Percentiles rank a stretch among this genome's conserved stretches.
These are phyloP conservation scores for Steccherinum ochraceum DNA, from an alignment of 768 basidiomycete genomes.

Conservation along the genomic window DNA sequence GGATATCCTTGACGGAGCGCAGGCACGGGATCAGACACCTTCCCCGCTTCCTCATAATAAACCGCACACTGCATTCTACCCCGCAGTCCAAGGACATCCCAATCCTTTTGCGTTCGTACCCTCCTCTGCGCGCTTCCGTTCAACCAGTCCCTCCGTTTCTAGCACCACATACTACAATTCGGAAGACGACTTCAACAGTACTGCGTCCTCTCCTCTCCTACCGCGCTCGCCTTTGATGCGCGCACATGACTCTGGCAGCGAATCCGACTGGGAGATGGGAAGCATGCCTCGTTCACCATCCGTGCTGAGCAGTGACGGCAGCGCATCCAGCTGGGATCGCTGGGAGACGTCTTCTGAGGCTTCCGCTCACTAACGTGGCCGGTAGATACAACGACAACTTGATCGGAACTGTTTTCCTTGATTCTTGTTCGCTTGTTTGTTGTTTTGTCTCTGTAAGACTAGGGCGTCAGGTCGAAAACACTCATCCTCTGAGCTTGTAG, in stretches of 20 bases:
- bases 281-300: conserved; percentile 6
- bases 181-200: neutral
- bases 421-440: no score
- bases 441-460: no score
- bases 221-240: neutral
- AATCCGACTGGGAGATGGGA: neutral
- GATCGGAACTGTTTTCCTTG: no score
- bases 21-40: neutral
- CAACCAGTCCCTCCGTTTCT: neutral
- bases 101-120: neutral
- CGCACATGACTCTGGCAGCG: neutral
- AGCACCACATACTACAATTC: no score
- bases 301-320: conserved; percentile 1
- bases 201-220: neutral
- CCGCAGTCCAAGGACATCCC: neutral
- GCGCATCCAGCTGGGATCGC: neutral
- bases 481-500: no score
- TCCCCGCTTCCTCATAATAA: neutral
- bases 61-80: neutral
- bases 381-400: no score
- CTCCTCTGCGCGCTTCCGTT: neutral
- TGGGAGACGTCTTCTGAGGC: neutral
- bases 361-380: no score
- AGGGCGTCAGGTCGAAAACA: no score
- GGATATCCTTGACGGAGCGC: no score